Percentiles rank a stretch among this genome's conserved stretches.
phyloP scores from a whole-genome alignment of 2,329 filamentous ascomycete genomes.

The Triangularia verruculosa region DNA sequence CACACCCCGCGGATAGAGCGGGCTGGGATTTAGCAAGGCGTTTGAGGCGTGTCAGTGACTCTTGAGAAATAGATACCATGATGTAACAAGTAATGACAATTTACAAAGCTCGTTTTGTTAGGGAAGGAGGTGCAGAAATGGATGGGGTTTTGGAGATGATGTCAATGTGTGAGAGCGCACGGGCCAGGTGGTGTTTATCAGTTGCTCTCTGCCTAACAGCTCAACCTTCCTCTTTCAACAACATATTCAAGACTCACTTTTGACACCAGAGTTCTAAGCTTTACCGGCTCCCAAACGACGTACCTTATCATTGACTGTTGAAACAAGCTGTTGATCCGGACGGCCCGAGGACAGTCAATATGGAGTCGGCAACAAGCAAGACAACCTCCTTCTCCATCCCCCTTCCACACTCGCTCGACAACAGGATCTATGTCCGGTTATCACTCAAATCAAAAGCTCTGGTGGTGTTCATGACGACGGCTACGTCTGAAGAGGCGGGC shows the following conservation, averaged over 20 bases:
- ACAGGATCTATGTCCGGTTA: conserved; percentile 59
- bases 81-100: background rate
- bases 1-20: no score
- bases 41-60: background rate
- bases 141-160: background rate
- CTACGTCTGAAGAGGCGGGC: conserved; percentile 50
- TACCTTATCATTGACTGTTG: no score
- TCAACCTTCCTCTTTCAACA: background rate
- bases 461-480: conserved; percentile 60
- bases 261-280: no score
- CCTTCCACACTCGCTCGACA: conserved; percentile 58
- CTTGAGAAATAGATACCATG: background rate
- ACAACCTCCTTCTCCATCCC: conserved; percentile 49
- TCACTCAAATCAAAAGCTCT: conserved; percentile 57
- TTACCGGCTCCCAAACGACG: no score
- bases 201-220: background rate
- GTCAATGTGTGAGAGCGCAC: background rate
- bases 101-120: no score
- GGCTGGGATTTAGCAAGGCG: background rate
- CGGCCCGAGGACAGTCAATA: background rate
- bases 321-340: background rate
- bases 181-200: conserved; percentile 1
- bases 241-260: background rate
- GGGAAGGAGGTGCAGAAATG: background rate
- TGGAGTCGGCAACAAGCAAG: background rate